Conservation (phyloP, 2,329 filamentous ascomycete genomes). For the Arthrobotrys sinensis region DNA sequence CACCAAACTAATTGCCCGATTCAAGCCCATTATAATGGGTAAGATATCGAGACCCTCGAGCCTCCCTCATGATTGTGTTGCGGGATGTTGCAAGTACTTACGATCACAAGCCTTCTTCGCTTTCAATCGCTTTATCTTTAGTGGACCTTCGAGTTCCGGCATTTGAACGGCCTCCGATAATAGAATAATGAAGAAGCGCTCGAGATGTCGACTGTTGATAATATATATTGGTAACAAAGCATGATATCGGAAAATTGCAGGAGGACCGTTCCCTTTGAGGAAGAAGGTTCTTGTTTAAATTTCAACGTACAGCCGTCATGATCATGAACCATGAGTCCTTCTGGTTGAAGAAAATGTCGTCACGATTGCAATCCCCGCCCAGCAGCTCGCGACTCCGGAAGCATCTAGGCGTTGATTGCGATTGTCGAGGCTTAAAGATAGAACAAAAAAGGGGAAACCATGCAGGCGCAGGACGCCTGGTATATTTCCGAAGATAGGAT, state of each 20-base stretch:
- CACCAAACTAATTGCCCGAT: background rate
- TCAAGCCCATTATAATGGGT: background rate
- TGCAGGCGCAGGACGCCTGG: conserved; percentile 32
- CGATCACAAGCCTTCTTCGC: conserved; percentile 63
- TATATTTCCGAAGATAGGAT: conserved; percentile 40
- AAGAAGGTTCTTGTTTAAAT: conserved; percentile 49
- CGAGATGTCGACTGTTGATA: conserved; percentile 46
- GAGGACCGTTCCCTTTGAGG: conserved; percentile 39
- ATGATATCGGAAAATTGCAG: conserved; percentile 42
- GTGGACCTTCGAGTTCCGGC: conserved; percentile 60
- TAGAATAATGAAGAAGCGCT: conserved; percentile 25
- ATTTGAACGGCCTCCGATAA: conserved; percentile 44
- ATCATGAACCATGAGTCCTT: conserved; percentile 41
- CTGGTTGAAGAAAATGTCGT: conserved; percentile 31
- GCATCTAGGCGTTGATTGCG: conserved; percentile 28
- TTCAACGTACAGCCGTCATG: conserved; percentile 45
- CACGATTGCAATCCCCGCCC: conserved; percentile 36
- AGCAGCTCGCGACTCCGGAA: conserved; percentile 40
- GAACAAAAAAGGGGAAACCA: conserved; percentile 20
- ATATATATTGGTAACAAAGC: conserved; percentile 36
- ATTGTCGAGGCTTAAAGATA: conserved; percentile 33
- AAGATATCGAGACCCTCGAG: background rate
- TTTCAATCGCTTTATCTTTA: conserved; percentile 62
- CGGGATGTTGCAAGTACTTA: conserved; percentile 54
- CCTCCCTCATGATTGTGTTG: conserved; percentile 25